Evolutionary conservation across 23 red algal genomes (phyloP).

Genomic region (Gracilariopsis chorda): DNA sequence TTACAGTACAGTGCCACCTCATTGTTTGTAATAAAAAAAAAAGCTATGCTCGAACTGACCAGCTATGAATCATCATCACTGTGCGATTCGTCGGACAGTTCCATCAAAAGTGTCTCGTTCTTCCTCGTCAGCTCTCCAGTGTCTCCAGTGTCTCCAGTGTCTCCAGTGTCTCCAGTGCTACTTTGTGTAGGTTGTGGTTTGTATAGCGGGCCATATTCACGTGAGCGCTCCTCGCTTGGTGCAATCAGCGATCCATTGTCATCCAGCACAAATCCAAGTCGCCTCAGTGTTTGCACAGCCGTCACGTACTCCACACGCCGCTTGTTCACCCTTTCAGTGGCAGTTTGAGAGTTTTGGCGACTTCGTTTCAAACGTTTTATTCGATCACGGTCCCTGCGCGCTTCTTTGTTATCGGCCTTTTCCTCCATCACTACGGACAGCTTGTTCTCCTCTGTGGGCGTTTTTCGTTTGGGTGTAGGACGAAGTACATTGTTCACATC

Average conservation of each 20-base stretch:
- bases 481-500: slow-evolving; percentile 29
- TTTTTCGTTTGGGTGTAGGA: background rate
- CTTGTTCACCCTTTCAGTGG: background rate
- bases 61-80: background rate
- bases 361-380: background rate
- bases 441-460: background rate
- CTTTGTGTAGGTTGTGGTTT: background rate
- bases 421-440: background rate
- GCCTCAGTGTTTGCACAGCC: background rate
- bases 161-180: too few species aligned
- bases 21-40: too few species aligned
- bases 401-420: background rate
- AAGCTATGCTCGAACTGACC: too few species aligned
- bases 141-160: too few species aligned
- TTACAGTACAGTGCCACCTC: too few species aligned
- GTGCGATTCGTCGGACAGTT: background rate
- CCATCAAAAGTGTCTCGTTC: background rate
- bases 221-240: background rate
- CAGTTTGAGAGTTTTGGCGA: background rate
- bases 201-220: background rate
- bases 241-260: background rate
- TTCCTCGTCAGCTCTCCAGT: too few species aligned
- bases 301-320: background rate
- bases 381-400: background rate
- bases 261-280: background rate